Conservation (phyloP, 768 basidiomycete genomes). For the Podaxis mareebaensis region DNA sequence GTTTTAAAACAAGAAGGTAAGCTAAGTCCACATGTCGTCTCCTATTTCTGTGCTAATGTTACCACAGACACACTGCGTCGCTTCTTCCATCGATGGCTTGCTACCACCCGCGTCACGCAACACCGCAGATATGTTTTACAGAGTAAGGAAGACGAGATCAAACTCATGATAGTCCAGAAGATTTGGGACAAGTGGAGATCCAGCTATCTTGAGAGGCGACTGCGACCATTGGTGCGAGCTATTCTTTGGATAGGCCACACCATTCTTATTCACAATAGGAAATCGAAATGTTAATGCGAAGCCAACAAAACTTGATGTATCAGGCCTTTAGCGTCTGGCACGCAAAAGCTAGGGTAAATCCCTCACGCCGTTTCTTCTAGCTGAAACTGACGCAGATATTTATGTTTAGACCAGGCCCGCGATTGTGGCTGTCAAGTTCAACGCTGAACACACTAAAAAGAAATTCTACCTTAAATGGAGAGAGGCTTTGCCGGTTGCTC, state of each 20-base stretch:
- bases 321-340: constrained; percentile 76
- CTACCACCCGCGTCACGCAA: constrained; percentile 57
- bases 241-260: background rate
- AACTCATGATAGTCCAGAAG: constrained; percentile 45
- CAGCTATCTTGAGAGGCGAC: constrained; percentile 60
- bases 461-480: constrained; percentile 70
- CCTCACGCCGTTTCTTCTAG: background rate
- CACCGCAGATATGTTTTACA: constrained; percentile 61
- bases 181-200: constrained; percentile 85
- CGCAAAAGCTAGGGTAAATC: constrained; percentile 64
- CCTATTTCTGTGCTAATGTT: constrained; percentile 10
- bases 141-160: constrained; percentile 63
- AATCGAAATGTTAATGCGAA: constrained; percentile 57
- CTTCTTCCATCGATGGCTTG: constrained; percentile 71
- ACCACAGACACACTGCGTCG: constrained; percentile 62
- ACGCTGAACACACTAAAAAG: constrained; percentile 58
- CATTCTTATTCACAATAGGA: constrained; percentile 40
- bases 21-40: constrained; percentile 14
- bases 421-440: constrained; percentile 54
- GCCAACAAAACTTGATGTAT: constrained; percentile 60
- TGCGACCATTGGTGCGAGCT: constrained; percentile 59
- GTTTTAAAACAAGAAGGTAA: constrained; percentile 79
- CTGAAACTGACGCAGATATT: constrained; percentile 1
- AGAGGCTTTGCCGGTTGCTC: constrained; percentile 66
- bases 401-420: constrained; percentile 68